Evolutionary conservation across 805 yeast species (phyloP), one percentile per base, ranked within the genome.

Genomic region (Hanseniaspora valbyensis): DNA sequence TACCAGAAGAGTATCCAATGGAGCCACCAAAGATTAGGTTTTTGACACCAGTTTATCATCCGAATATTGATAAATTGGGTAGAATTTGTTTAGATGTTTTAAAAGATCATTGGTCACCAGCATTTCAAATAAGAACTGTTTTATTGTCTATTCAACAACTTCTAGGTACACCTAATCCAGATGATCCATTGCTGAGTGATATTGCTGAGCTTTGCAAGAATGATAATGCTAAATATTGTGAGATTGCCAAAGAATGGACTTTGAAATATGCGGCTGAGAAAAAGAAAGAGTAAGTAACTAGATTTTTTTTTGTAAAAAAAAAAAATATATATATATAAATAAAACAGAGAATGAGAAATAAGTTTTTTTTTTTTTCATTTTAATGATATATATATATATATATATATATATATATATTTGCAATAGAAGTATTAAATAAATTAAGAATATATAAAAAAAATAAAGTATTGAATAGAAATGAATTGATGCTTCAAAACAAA

Each of bases 1-100:
- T 92, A 55, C 97, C 98, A 1, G 96, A 92, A 61, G 98, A 92
- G 62, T 92, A 92, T 65, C 98, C 98, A 12, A 83, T 90, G 96
- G 87, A 86, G 60, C 95, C 98, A 0, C 98, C 98, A 46, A 89
- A 88, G 63, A 94, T 92, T 49, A 75, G 98, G 53, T 92, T 92
- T 59, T 69, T 92, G 55, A 92, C 98, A 28, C 86, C 81, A 65
- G 89, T 92, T 25, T 92, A 92, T 65, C 98, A 92, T 62, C 98
- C 95, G 39, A 92, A 92, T 66, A 92, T 92, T 58, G 98, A 92
- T 63, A 77, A 92, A 63, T 72, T 92, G 56, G 98, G 98, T 8
- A 75, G 98, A 56, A 90, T 92, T 59, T 92, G 98, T 68, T 74
- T 92, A 46, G 97, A 92, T 64, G 96, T 92, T 38, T 73, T 92